Base-by-base conservation (phyloP, 179 eudicot genomes). In the Pouteria campechiana region DNA sequence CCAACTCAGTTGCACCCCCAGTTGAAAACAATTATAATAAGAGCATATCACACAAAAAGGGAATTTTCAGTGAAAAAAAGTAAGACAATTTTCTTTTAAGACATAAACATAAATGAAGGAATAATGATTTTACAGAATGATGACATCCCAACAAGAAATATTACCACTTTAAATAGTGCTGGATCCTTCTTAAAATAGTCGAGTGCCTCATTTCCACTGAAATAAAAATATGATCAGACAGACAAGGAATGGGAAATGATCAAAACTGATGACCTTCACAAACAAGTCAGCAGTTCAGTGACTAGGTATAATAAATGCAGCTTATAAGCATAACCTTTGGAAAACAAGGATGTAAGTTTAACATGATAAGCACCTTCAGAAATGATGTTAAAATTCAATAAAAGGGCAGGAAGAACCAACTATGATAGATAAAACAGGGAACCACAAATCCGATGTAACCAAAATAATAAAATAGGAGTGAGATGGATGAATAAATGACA, bases 171-270 rank as follows among this genome's bases (percentile, higher is more conserved):
- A 64, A 90, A 90, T 57, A 90, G 53, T 5, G 74, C 32, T 5
- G 94, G 94, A 39, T 90, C 79, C 53, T 77, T 84, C 45, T 75
- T 77, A 64, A 90, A 90, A 63, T 82, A 90, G 39, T 60, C 42
- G 18, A 86, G 78, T 5, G 98, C 98, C 38, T 90, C 98, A 17
- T 69, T 61, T 46, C 98, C 96, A 40, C 98, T 90, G 74, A 43
- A 63, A 41, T 36, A 44, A 33, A 51, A 29, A 20, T 15, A 23
- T 11, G 12, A 34, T 14, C 50, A 28, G 11, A 27, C n/a, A n/a
- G n/a, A 2, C 18, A 16, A 7, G 12, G 17, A n/a, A 40, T 6
- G 9, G 37, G 29, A 41, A 41, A 29, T 17, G 33, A 34, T 36
- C 13, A 1, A 25, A 29, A 32, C 5, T 10, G 29, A 27, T 21